These are phyloP conservation scores for Micractinium conductrix DNA, from an alignment of 139 green algal genomes.

Conservation along the genomic window DNA sequence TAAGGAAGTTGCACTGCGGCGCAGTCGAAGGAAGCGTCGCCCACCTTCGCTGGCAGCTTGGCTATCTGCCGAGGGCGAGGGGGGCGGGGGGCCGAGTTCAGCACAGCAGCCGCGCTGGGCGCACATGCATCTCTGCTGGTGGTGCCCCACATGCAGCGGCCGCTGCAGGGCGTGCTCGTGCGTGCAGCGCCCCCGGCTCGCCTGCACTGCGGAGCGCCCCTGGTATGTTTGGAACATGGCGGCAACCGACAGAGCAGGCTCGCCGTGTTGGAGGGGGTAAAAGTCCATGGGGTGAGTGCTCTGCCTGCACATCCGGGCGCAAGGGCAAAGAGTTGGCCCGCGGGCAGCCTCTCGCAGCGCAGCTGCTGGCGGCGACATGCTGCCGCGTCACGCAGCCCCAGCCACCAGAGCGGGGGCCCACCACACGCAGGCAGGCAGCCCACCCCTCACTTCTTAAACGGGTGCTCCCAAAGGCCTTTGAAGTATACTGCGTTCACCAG, in stretches of 20 bases:
- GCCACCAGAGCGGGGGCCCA: no score
- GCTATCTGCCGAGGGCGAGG: not conserved
- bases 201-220: not conserved
- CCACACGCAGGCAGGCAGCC: no score
- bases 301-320: not conserved
- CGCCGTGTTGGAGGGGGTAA: not conserved
- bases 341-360: no score
- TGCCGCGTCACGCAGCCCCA: no score
- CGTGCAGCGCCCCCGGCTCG: not conserved
- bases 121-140: not conserved
- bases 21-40: not conserved
- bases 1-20: constrained; percentile 36
- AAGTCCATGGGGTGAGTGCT: constrained; percentile 33
- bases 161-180: not conserved
- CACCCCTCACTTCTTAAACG: constrained; percentile 48
- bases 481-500: constrained; percentile 53
- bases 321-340: not conserved
- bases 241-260: not conserved
- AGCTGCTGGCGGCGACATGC: no score
- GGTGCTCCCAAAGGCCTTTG: constrained; percentile 43
- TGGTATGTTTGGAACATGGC: constrained; percentile 39
- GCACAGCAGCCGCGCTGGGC: not conserved
- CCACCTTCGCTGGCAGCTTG: not conserved
- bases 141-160: not conserved
- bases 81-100: not conserved